These are phyloP conservation scores for Neonectria ditissima DNA, from an alignment of 2,329 filamentous ascomycete species.

Conservation along the genomic window DNA sequence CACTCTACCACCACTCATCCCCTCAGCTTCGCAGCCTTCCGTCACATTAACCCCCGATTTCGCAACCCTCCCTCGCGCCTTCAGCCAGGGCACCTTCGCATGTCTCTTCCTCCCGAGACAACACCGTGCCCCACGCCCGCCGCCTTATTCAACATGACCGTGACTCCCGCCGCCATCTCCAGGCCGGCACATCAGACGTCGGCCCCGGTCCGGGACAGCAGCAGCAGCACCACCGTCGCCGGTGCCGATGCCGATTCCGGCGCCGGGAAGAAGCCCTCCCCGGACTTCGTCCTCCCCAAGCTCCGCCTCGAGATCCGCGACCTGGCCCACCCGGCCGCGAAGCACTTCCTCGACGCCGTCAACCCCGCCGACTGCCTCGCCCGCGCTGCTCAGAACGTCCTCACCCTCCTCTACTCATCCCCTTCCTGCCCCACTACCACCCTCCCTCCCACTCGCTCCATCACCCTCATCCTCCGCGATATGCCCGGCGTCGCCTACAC, in stretches of 20 bases:
- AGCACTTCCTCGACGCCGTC: conserved; percentile 75
- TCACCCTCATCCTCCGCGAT: conserved; percentile 83
- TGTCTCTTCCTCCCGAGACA: conserved; percentile 41
- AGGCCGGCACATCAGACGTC: conserved; percentile 32
- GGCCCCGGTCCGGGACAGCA: conserved; percentile 29
- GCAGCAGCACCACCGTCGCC: conserved; percentile 29
- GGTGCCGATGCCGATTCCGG: conserved; percentile 1
- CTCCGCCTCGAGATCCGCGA: conserved; percentile 71
- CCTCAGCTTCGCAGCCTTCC: not conserved
- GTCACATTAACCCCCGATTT: not conserved
- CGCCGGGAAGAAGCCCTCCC: conserved; percentile 1
- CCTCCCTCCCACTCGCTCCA: conserved; percentile 77
- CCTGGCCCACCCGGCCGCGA: conserved; percentile 69
- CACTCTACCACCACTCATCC: conserved; percentile 2
- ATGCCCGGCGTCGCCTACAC: conserved; percentile 93
- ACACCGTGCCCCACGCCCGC: conserved; percentile 39
- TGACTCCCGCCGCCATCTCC: conserved; percentile 43
- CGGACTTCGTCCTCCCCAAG: conserved; percentile 61
- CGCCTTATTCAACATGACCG: conserved; percentile 40
- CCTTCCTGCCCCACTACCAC: conserved; percentile 55
- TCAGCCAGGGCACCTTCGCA: conserved; percentile 26
- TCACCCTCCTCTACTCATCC: conserved; percentile 76
- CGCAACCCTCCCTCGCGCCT: not conserved
- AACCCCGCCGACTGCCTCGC: conserved; percentile 72
- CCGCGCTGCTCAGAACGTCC: conserved; percentile 74